Base-by-base conservation (phyloP, 805 yeast species). In the Saccharomycopsis microspora region DNA sequence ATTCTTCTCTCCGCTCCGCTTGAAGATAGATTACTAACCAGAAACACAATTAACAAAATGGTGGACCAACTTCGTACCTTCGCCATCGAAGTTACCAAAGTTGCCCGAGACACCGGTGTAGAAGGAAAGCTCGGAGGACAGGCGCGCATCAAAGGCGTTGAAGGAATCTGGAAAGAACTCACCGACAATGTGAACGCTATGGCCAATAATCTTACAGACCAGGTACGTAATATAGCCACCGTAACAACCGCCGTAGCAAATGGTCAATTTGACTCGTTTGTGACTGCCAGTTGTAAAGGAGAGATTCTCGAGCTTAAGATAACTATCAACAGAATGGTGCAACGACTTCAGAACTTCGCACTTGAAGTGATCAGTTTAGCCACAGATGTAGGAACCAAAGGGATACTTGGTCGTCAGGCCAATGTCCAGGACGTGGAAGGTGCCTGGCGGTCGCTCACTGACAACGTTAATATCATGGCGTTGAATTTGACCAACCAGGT, bases 81-180 rank as follows among this genome's bases (percentile, higher is more conserved):
- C 65, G 90, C 93, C 1, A 82, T 83, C 56, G 95, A 86, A 63
- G 94, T 85, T 36, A 80, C 90, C 2, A 76, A 88, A 52, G 94
- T 85, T 8, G 90, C 95, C 2, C 71, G 93, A 50, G 95, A 86
- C 62, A 88, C 88, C 28, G 95, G 95, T 59, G 93, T 85, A n/a
- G 85, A 85, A 56, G 95, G 95, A 53, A 74, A 86, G 44, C 69
- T 85, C 46, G 95, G 95, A 46, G 95, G 95, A 5, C 95, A 85
- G 62, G 94, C 95, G 1, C 74, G 78, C 51, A 81, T 82, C 48
- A 80, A 76, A 49, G 82, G 80, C 50, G 89, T 85, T 31, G 85
- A 82, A 55, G 95, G 95, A 47, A 84, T 85, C 49, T 85, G 95
- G 95, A 79, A 81, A 58, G 89, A 83, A 59, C 71, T 86, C 41